Base-by-base conservation (phyloP, 169 alveolate genomes). In the Plasmodium vivax region DNA sequence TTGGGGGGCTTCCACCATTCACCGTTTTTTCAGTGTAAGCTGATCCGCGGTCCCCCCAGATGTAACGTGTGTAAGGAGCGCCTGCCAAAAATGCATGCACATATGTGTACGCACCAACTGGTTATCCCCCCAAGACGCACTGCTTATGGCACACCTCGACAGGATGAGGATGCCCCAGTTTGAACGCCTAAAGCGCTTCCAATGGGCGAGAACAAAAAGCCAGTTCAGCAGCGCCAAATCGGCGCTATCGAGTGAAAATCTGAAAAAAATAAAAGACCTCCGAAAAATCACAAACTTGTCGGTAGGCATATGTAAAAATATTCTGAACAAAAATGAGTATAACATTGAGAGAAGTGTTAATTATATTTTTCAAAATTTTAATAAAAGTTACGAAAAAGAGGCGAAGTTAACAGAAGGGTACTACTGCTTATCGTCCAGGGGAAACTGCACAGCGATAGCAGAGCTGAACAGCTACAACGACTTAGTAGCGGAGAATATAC, bases 201-300 rank as follows among this genome's bases (percentile, higher is more conserved):
- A 38, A 54, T 16, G 19, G 10, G 56, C 79, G 62, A 45, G 27
- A 74, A 85, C n/a, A 58, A 88, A 79, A 38, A 43, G 58, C 16
- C 16, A 51, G 47, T 88, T 80, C 36, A 88, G 71, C 74, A 88
- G 51, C 30, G 8, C 58, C 7, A 77, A 62, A 23, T 80, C 94
- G 32, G 30, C 10, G 9, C 41, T 79, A 62, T 68, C 88, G 30
- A 88, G 82, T 72, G 92, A 73, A 8, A 45, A 92, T 34, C 38
- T 92, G 47, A 81, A 54, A 71, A 92, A 71, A 51, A 92, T 92
- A 51, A 62, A 92, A 43, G 85, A 92, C 47, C 83, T 92, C 47
- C 92, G 95, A 71, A 92, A 92, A 73, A 41, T 73, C 19, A 92
- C 95, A 32, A 92, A 92, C 75, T 58, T 92, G 54, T 82, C 95